Evolutionary conservation across 192 early-diverging fungal genomes (phyloP).

Genomic region (Spinellus fusiger): DNA sequence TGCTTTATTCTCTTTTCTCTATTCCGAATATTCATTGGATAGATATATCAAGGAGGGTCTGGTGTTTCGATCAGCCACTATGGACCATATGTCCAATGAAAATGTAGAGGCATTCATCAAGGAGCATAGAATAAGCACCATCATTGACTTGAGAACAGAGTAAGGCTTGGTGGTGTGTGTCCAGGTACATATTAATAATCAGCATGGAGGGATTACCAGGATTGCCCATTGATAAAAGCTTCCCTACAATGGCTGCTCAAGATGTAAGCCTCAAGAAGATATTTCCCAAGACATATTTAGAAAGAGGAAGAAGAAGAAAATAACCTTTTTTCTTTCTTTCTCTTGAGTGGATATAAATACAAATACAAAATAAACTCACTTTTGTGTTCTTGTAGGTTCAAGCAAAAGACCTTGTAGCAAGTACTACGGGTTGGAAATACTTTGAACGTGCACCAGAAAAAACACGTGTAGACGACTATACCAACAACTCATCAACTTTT

Average conservation of each 20-base stretch:
- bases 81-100: slow-evolving; percentile 30
- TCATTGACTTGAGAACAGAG: slow-evolving; percentile 37
- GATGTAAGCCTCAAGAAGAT: no score
- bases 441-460: not conserved
- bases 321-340: no score
- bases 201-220: slow-evolving; percentile 8
- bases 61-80: slow-evolving; percentile 35
- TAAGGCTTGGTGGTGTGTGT: not conserved
- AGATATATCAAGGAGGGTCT: slow-evolving; percentile 28
- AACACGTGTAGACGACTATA: not conserved
- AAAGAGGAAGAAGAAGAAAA: no score
- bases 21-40: not conserved
- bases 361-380: no score
- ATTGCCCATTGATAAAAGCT: slow-evolving; percentile 19
- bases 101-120: slow-evolving; percentile 29
- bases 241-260: slow-evolving; percentile 14
- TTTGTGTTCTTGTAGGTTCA: no score
- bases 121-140: slow-evolving; percentile 29
- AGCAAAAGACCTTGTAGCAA: not conserved
- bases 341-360: no score
- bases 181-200: not conserved
- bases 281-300: no score
- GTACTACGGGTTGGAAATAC: not conserved
- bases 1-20: not conserved
- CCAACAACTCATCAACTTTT: not conserved